Percentiles rank a stretch among this genome's conserved stretches.
phyloP scores from a whole-genome alignment of 768 basidiomycete species.

The Daedalea quercina region DNA sequence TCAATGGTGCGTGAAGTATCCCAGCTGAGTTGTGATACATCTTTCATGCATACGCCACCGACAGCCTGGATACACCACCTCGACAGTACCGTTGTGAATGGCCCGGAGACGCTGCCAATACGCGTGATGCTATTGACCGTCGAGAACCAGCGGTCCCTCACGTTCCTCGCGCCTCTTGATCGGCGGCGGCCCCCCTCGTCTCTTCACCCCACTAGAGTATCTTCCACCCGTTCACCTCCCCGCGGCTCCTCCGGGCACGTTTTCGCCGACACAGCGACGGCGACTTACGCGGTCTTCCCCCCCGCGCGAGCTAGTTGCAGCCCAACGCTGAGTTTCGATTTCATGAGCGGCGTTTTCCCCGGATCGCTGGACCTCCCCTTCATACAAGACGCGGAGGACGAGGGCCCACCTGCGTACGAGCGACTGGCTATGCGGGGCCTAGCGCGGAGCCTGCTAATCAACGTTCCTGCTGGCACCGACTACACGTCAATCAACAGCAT shows the following conservation, averaged over 20 bases:
- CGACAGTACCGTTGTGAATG: conserved; percentile 30
- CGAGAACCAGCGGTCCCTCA: conserved; percentile 54
- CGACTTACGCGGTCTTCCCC: conserved; percentile 46
- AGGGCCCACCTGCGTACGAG: conserved; percentile 27
- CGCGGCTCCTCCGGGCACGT: conserved; percentile 5
- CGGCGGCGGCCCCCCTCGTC: neutral
- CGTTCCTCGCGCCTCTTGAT: conserved; percentile 35
- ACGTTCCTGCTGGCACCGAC: conserved; percentile 41
- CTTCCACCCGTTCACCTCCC: neutral
- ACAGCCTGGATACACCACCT: conserved; percentile 65
- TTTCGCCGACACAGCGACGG: conserved; percentile 9
- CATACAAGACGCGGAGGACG: conserved; percentile 20
- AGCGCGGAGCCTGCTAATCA: conserved; percentile 52
- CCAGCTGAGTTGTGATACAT: too few relatives aligned
- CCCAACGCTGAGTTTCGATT: neutral
- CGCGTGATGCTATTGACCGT: conserved; percentile 59
- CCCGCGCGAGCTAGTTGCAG: neutral
- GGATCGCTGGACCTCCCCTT: conserved; percentile 24
- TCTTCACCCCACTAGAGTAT: neutral
- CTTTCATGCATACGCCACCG: too few relatives aligned
- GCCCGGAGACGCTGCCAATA: conserved; percentile 39
- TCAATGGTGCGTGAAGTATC: conserved; percentile 67
- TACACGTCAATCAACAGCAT: conserved; percentile 42
- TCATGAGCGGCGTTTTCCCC: conserved; percentile 28
- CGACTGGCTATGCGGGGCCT: conserved; percentile 44